Conservation (phyloP, 2,329 filamentous ascomycete species). For the Coniella vitis region DNA sequence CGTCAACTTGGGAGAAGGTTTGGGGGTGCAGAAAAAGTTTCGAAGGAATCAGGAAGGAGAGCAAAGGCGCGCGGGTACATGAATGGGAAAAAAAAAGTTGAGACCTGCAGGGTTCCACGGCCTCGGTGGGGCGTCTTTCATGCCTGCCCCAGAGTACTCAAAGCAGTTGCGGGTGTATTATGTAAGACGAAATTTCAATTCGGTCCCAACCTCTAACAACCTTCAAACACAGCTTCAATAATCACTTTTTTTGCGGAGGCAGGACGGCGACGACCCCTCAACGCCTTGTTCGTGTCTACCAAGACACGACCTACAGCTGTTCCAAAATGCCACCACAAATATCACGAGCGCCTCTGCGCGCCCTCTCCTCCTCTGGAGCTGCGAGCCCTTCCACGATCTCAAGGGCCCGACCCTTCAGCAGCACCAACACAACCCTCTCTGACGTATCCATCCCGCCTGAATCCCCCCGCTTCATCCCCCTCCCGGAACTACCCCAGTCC, state of each 20-base stretch:
- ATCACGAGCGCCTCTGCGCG: slow-evolving; percentile 19
- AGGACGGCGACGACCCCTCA: not conserved
- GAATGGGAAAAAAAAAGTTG: slow-evolving; percentile 9
- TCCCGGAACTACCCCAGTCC: slow-evolving; percentile 71
- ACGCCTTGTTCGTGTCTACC: not conserved
- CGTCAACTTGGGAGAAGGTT: slow-evolving; percentile 18
- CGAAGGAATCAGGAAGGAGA: slow-evolving; percentile 11
- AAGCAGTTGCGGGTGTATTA: not conserved
- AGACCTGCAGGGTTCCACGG: slow-evolving; percentile 10
- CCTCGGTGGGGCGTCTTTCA: slow-evolving; percentile 7
- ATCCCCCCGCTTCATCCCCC: slow-evolving; percentile 78
- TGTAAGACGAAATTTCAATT: slow-evolving; percentile 9
- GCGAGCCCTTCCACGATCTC: not conserved
- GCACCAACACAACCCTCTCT: slow-evolving; percentile 26
- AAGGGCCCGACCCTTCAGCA: slow-evolving; percentile 19
- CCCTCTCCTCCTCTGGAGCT: too few species aligned
- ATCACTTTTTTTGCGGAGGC: slow-evolving; percentile 1
- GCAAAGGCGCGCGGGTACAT: slow-evolving; percentile 1
- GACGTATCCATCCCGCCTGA: slow-evolving; percentile 63
- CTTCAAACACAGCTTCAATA: not conserved
- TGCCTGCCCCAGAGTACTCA: slow-evolving; percentile 1
- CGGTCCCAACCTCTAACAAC: slow-evolving; percentile 2
- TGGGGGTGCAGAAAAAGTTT: slow-evolving; percentile 11
- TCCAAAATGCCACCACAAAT: slow-evolving; percentile 14
- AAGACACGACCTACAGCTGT: not conserved